A percentile compares a stretch with the other conserved stretches of the same genome.
Conservation (phyloP, 2,329 filamentous ascomycete species). For the Paradendryphiella salina region DNA sequence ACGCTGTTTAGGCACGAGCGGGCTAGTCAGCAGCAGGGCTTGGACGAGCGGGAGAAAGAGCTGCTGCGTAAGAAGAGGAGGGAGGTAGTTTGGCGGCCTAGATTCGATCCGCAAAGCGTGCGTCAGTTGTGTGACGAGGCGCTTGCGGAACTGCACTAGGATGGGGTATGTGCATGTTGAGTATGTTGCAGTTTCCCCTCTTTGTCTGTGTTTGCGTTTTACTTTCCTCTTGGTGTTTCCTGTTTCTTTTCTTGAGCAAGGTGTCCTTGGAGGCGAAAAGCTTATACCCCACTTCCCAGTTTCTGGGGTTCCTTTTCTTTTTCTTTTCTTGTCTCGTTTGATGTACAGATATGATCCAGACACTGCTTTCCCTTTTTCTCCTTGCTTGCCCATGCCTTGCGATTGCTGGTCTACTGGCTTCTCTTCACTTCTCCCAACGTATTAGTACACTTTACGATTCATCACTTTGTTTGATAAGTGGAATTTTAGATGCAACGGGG, state of each 20-base stretch:
- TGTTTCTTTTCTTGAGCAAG: slow-evolving; percentile 1
- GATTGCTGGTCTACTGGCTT: background rate
- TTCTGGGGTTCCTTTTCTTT: background rate
- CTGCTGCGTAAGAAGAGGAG: slow-evolving; percentile 20
- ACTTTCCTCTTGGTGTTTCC: background rate
- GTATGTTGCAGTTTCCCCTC: too few species aligned
- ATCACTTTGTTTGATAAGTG: background rate
- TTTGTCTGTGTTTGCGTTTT: background rate
- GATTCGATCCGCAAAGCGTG: slow-evolving; percentile 37
- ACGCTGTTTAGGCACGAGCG: slow-evolving; percentile 4
- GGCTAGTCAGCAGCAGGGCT: slow-evolving; percentile 3
- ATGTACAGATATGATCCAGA: background rate
- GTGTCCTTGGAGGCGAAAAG: background rate
- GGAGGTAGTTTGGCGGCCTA: slow-evolving; percentile 26
- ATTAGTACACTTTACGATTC: background rate
- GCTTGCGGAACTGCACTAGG: slow-evolving; percentile 30
- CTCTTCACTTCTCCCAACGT: background rate
- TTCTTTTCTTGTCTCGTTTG: background rate
- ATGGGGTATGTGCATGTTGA: background rate
- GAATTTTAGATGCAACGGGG: background rate
- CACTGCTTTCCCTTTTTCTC: background rate
- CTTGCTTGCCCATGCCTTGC: background rate
- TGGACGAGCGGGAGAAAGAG: slow-evolving; percentile 17
- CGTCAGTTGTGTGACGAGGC: slow-evolving; percentile 35
- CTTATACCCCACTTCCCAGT: slow-evolving; percentile 3